phyloP scores from a whole-genome alignment of 2,329 filamentous ascomycete species.

The Fusarium mundagurra region DNA sequence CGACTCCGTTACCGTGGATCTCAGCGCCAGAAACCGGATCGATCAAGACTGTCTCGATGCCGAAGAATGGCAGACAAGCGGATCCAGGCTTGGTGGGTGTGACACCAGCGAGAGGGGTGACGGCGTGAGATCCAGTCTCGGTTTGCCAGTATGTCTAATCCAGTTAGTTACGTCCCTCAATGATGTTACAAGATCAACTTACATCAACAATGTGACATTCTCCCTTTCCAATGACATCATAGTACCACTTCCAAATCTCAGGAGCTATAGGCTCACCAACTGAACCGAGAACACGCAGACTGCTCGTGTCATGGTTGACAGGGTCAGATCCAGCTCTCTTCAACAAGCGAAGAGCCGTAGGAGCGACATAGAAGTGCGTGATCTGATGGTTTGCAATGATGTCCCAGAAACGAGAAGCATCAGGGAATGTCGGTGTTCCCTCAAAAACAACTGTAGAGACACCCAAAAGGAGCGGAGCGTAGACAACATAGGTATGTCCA shows the following conservation, averaged over 20 bases:
- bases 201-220: constrained; percentile 91
- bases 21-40: constrained; percentile 91
- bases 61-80: constrained; percentile 95
- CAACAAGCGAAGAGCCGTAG: constrained; percentile 85
- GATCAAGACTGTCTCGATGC: constrained; percentile 92
- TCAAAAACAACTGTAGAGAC: constrained; percentile 93
- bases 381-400: constrained; percentile 90
- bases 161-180: neutral
- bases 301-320: constrained; percentile 78
- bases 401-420: constrained; percentile 96
- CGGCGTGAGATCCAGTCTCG: constrained; percentile 92
- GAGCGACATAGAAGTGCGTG: constrained; percentile 95
- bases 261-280: constrained; percentile 97
- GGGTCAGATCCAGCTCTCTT: constrained; percentile 92
- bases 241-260: constrained; percentile 98
- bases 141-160: constrained; percentile 96
- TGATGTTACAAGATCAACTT: constrained; percentile 48
- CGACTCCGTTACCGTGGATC: constrained; percentile 88
- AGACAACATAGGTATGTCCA: constrained; percentile 94
- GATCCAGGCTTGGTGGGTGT: constrained; percentile 94
- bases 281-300: constrained; percentile 85
- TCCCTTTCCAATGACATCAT: constrained; percentile 87
- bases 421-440: constrained; percentile 90
- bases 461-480: constrained; percentile 87
- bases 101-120: constrained; percentile 87